phyloP scores from a whole-genome alignment of 2,329 filamentous ascomycete species.

The Pseudogymnoascus sp. region DNA sequence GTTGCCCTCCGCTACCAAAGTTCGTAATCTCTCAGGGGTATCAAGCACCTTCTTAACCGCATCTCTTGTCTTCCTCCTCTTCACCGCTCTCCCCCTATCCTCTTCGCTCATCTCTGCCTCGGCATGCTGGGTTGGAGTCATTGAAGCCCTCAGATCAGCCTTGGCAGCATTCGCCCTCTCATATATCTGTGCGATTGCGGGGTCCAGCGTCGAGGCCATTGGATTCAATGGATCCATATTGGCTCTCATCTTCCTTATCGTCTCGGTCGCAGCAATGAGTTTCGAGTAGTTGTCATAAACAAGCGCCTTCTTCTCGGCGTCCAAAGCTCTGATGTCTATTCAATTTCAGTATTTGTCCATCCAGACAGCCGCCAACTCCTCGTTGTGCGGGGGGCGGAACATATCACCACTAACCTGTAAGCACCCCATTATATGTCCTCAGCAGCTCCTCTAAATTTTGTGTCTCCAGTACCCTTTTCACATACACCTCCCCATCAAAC shows the following conservation, averaged over 20 bases:
- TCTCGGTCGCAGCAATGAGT: conserved; percentile 91
- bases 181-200: conserved; percentile 68
- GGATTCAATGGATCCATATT: conserved; percentile 75
- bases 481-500: conserved; percentile 67
- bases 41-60: conserved; percentile 10
- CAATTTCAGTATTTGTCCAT: neutral
- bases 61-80: neutral
- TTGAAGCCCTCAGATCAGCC: conserved; percentile 20
- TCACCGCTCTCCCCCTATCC: neutral
- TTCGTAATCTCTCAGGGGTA: conserved; percentile 41
- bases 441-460: conserved; percentile 62
- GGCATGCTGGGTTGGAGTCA: conserved; percentile 12
- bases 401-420: conserved; percentile 42
- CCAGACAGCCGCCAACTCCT: neutral
- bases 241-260: conserved; percentile 79
- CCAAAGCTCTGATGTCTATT: conserved; percentile 73
- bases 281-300: conserved; percentile 99
- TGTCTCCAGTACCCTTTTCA: conserved; percentile 51
- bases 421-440: conserved; percentile 59
- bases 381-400: neutral
- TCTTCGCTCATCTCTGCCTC: conserved; percentile 36
- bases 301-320: conserved; percentile 91
- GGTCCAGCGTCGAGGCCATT: conserved; percentile 63
- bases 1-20: conserved; percentile 51
- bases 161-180: conserved; percentile 26